Percentiles rank a stretch among this genome's conserved stretches.
phyloP scores from a whole-genome alignment of 805 yeast genomes.

The Zygotorulaspora sp. region DNA sequence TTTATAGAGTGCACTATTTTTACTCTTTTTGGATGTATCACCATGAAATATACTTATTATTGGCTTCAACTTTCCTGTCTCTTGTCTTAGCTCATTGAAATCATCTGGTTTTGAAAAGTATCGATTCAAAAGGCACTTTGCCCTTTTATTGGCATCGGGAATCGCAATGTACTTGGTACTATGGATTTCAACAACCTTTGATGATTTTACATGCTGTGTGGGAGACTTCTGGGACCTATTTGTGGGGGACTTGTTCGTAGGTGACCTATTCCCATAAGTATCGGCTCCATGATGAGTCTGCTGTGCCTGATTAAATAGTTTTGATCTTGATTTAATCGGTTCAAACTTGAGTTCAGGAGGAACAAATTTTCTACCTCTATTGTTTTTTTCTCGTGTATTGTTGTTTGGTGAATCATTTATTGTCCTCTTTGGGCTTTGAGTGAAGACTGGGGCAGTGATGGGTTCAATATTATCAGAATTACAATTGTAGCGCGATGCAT shows the following conservation, averaged over 20 bases:
- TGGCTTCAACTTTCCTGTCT: conserved; percentile 14
- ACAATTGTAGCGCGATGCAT: not conserved
- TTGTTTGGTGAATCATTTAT: not conserved
- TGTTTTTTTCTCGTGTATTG: not conserved
- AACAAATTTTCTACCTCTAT: not conserved
- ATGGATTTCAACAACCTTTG: conserved; percentile 8
- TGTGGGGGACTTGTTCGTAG: not conserved
- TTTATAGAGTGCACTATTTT: conserved; percentile 11
- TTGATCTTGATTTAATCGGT: not conserved
- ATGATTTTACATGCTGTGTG: conserved; percentile 2
- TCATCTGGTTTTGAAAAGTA: conserved; percentile 14
- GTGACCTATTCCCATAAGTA: not conserved
- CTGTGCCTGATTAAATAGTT: not conserved
- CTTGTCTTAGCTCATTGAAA: conserved; percentile 9
- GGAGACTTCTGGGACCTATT: conserved; percentile 1
- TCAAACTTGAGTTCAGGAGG: not conserved
- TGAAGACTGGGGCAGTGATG: not conserved
- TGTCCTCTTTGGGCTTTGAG: not conserved
- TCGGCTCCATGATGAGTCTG: no score
- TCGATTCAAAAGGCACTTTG: conserved; percentile 7
- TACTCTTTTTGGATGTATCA: conserved; percentile 1
- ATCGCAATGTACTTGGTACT: conserved; percentile 5
- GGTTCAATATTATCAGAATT: not conserved
- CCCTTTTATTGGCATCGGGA: conserved; percentile 1
- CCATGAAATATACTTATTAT: conserved; percentile 15